phyloP scores from a whole-genome alignment of 164 flowering plant genomes.

The Umbilicus rupestris region DNA sequence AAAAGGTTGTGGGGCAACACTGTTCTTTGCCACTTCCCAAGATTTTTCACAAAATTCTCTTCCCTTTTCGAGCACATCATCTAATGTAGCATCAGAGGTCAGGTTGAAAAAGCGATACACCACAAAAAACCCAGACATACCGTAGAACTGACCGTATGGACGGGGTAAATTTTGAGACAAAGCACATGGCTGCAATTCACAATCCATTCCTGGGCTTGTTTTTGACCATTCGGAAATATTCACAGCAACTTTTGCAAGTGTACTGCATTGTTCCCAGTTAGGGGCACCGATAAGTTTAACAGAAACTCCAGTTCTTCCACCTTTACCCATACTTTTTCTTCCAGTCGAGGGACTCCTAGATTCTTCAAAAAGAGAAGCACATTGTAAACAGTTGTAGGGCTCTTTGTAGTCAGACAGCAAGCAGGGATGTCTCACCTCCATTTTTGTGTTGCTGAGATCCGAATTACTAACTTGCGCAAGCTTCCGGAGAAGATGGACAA shows the following conservation, averaged over 20 bases:
- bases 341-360: slow-evolving; percentile 42
- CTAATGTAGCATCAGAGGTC: slow-evolving; percentile 63
- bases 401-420: slow-evolving; percentile 74
- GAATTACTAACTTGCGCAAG: slow-evolving; percentile 22
- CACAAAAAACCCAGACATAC: slow-evolving; percentile 91
- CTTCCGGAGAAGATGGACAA: slow-evolving; percentile 53
- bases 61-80: slow-evolving; percentile 82
- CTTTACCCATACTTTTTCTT: slow-evolving; percentile 28
- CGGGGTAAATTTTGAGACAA: slow-evolving; percentile 47
- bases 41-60: slow-evolving; percentile 65
- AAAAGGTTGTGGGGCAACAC: slow-evolving; percentile 90
- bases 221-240: slow-evolving; percentile 88
- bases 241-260: slow-evolving; percentile 69
- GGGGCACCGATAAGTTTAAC: slow-evolving; percentile 66
- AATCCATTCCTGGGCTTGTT: slow-evolving; percentile 53
- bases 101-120: slow-evolving; percentile 87
- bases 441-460: slow-evolving; percentile 39
- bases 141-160: slow-evolving; percentile 76
- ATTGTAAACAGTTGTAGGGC: slow-evolving; percentile 55
- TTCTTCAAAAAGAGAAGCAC: slow-evolving; percentile 40
- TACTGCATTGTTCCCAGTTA: slow-evolving; percentile 73
- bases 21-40: slow-evolving; percentile 73
- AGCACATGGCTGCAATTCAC: slow-evolving; percentile 89
- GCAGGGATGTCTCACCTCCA: slow-evolving; percentile 78
- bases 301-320: slow-evolving; percentile 40